Conservation (phyloP, 345 rosid genomes). For the Erodium maritimum region DNA sequence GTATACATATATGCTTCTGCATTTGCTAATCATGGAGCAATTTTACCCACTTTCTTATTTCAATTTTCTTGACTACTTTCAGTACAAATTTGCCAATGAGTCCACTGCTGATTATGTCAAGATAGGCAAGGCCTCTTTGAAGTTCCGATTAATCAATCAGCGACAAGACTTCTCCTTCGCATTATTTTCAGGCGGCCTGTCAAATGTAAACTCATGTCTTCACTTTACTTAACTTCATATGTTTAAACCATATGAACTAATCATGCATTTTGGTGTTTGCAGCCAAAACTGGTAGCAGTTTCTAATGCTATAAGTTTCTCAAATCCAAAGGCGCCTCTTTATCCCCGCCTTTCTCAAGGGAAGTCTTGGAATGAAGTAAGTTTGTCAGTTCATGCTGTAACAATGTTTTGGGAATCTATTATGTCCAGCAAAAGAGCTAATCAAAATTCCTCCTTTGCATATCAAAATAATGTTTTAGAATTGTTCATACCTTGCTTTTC, state of each 20-base stretch:
- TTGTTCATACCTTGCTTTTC: neutral
- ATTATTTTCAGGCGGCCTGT: conserved; percentile 52
- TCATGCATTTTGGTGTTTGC: conserved; percentile 10
- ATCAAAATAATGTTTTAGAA: too few species aligned
- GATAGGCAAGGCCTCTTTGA: conserved; percentile 47
- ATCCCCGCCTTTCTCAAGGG: conserved; percentile 87
- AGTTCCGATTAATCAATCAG: conserved; percentile 75
- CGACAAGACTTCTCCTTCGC: conserved; percentile 83
- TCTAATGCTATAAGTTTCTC: conserved; percentile 49
- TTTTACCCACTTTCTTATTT: conserved; percentile 4
- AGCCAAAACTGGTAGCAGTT: conserved; percentile 71
- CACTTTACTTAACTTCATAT: neutral
- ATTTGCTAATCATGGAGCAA: neutral
- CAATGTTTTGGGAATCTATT: neutral
- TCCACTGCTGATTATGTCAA: conserved; percentile 30
- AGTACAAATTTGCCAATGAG: conserved; percentile 59
- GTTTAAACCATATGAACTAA: too few species aligned
- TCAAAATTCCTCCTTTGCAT: too few species aligned
- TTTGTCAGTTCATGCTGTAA: conserved; percentile 3
- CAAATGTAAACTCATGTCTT: conserved; percentile 29
- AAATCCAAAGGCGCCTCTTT: conserved; percentile 80
- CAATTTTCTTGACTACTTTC: conserved; percentile 11
- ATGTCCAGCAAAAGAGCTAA: too few species aligned
- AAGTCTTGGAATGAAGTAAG: conserved; percentile 90
- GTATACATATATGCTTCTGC: conserved; percentile 19